Conservation (phyloP, 75 land plant genomes). For the Pinus albicaulis region DNA sequence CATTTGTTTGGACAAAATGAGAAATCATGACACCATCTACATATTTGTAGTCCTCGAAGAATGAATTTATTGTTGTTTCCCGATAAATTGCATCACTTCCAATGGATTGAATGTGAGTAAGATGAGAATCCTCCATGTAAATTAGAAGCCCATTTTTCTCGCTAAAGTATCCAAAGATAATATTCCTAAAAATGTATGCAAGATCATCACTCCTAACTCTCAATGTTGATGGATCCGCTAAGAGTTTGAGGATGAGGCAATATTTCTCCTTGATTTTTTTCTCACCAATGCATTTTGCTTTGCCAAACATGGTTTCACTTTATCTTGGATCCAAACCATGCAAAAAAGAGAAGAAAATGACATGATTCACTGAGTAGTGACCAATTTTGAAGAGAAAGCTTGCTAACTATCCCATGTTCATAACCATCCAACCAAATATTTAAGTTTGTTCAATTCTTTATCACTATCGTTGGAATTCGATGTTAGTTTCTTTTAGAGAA, state of each 20-base stretch:
- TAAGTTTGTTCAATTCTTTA: background rate
- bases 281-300: too few species aligned
- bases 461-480: conserved; percentile 1
- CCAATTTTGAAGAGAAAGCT: too few species aligned
- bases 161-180: conserved; percentile 58
- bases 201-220: conserved; percentile 33
- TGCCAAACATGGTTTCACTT: too few species aligned
- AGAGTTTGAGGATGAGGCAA: too few species aligned
- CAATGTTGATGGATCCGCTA: too few species aligned
- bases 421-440: background rate
- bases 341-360: too few species aligned
- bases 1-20: conserved; percentile 43
- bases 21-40: conserved; percentile 57
- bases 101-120: conserved; percentile 50
- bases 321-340: too few species aligned
- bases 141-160: conserved; percentile 49
- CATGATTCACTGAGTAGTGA: too few species aligned
- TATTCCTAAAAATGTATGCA: conserved; percentile 61
- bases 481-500: conserved; percentile 43
- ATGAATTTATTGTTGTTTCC: conserved; percentile 51
- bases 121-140: conserved; percentile 51
- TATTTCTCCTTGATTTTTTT: too few species aligned
- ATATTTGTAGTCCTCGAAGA: conserved; percentile 40
- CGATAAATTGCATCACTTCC: conserved; percentile 41
- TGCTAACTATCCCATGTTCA: too few species aligned